These are phyloP conservation scores for Mycena filopes DNA, from an alignment of 768 basidiomycete genomes.

Conservation along the genomic window DNA sequence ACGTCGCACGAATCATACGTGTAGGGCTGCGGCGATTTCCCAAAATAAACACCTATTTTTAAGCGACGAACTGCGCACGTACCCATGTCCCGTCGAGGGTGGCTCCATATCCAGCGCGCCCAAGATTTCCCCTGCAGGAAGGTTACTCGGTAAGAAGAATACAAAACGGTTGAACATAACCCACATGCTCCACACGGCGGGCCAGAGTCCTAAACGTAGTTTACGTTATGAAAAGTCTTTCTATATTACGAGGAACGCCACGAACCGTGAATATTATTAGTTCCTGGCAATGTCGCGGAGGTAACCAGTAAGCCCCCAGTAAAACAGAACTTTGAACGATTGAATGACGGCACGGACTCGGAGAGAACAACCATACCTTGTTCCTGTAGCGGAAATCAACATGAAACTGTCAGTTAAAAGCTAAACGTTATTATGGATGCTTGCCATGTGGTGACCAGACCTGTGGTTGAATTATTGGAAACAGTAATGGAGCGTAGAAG, in stretches of 20 bases:
- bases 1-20: constrained; percentile 89
- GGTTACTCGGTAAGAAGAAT: background rate
- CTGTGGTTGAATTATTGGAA: background rate
- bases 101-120: constrained; percentile 48
- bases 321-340: constrained; percentile 76
- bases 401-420: background rate
- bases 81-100: constrained; percentile 76
- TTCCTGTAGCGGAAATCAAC: constrained; percentile 59
- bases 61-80: background rate
- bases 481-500: no score
- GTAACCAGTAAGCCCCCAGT: constrained; percentile 75
- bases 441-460: constrained; percentile 17
- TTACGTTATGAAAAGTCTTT: no score
- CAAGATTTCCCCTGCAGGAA: constrained; percentile 19
- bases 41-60: background rate
- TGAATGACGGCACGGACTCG: no score
- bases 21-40: constrained; percentile 61
- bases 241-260: no score
- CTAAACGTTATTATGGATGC: background rate
- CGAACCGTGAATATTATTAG: constrained; percentile 62
- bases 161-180: background rate
- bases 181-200: constrained; percentile 82
- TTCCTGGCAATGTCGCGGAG: constrained; percentile 76
- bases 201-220: no score
- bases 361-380: constrained; percentile 40